phyloP scores from a whole-genome alignment of 805 yeast genomes.

The Lachancea quebecensis region DNA sequence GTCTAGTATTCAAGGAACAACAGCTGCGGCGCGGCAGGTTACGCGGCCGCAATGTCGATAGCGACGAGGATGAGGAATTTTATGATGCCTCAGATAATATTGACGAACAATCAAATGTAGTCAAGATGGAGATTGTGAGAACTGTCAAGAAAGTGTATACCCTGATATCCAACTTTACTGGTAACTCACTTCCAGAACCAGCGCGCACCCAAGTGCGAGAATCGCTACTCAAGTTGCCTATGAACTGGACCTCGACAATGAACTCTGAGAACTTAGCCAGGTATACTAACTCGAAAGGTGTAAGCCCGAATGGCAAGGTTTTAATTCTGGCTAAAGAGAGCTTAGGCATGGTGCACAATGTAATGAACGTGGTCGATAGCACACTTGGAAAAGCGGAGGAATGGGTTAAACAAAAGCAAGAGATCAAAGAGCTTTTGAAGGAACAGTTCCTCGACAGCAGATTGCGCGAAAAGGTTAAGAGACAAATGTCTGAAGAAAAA shows the following conservation, averaged over 20 bases:
- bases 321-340: slow-evolving; percentile 83
- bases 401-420: slow-evolving; percentile 57
- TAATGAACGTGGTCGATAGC: slow-evolving; percentile 78
- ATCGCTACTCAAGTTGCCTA: slow-evolving; percentile 67
- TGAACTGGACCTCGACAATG: slow-evolving; percentile 52
- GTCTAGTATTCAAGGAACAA: slow-evolving; percentile 44
- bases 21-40: slow-evolving; percentile 14
- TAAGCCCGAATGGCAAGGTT: slow-evolving; percentile 60
- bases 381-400: slow-evolving; percentile 78
- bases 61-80: slow-evolving; percentile 27
- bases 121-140: slow-evolving; percentile 76
- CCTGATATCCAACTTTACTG: slow-evolving; percentile 78
- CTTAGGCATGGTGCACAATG: slow-evolving; percentile 74
- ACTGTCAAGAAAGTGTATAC: slow-evolving; percentile 86
- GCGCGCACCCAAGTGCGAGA: slow-evolving; percentile 77
- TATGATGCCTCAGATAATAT: slow-evolving; percentile 31
- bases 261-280: slow-evolving; percentile 14
- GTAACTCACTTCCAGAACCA: slow-evolving; percentile 61
- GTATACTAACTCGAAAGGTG: slow-evolving; percentile 3
- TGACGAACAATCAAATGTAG: slow-evolving; percentile 32
- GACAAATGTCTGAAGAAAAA: slow-evolving; percentile 27
- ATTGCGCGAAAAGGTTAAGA: slow-evolving; percentile 15
- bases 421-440: slow-evolving; percentile 28
- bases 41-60: slow-evolving; percentile 10
- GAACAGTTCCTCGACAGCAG: slow-evolving; percentile 17